Evolutionary conservation across 345 rosid genomes (phyloP).

Genomic region (Sapria himalayana): DNA sequence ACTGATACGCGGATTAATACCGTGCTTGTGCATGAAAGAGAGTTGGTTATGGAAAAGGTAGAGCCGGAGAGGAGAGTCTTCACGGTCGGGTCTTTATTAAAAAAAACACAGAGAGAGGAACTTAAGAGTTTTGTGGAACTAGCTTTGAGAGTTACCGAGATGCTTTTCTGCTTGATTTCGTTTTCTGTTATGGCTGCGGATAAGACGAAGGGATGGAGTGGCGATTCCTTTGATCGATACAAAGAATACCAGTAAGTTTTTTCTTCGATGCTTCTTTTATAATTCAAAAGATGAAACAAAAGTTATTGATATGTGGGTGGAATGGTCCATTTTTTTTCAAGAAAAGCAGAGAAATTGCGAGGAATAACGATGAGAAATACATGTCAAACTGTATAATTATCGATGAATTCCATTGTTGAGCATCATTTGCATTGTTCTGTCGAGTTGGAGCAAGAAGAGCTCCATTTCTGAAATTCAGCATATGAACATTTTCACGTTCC

Average conservation of each 20-base stretch:
- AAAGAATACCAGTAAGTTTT: constrained; percentile 54
- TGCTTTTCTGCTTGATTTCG: constrained; percentile 62
- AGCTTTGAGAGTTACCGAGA: constrained; percentile 47
- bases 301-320: too few species aligned
- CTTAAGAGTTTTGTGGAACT: constrained; percentile 21
- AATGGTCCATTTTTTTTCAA: not conserved
- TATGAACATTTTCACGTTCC: too few species aligned
- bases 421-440: not conserved
- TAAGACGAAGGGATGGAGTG: constrained; percentile 93
- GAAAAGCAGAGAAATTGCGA: not conserved
- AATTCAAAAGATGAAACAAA: too few species aligned
- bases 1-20: not conserved
- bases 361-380: not conserved
- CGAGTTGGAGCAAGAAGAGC: too few species aligned
- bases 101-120: constrained; percentile 21
- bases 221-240: constrained; percentile 89
- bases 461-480: too few species aligned
- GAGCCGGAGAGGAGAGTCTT: constrained; percentile 12
- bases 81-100: constrained; percentile 9
- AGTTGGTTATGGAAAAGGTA: constrained; percentile 14
- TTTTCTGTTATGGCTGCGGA: constrained; percentile 93
- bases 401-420: not conserved
- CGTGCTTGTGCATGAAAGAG: not conserved
- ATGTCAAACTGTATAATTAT: not conserved
- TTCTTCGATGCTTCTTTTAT: not conserved